Percentiles rank a stretch among this genome's conserved stretches.
Evolutionary conservation across 805 yeast species (phyloP).

Genomic region (Millerozyma acaciae): DNA sequence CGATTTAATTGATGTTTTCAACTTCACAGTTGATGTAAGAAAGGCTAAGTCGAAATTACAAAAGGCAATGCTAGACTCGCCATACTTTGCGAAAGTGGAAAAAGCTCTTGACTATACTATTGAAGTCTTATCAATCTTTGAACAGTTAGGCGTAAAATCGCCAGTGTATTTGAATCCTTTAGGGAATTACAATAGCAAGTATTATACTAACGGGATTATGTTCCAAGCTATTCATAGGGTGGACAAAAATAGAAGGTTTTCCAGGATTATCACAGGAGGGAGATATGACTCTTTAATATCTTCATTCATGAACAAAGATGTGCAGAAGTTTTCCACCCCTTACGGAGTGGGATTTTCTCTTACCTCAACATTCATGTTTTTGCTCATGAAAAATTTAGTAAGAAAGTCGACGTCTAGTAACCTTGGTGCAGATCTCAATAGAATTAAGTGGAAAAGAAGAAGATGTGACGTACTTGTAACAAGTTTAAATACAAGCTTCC

Average conservation of each 20-base stretch:
- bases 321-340: slow-evolving; percentile 21
- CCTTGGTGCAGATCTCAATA: slow-evolving; percentile 19
- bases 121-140: slow-evolving; percentile 52
- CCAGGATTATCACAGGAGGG: slow-evolving; percentile 83
- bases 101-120: slow-evolving; percentile 58
- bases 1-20: slow-evolving; percentile 71
- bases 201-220: slow-evolving; percentile 80
- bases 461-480: slow-evolving; percentile 83
- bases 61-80: slow-evolving; percentile 72
- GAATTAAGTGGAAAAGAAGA: slow-evolving; percentile 23
- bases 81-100: slow-evolving; percentile 56
- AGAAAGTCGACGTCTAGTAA: slow-evolving; percentile 8
- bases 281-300: slow-evolving; percentile 76
- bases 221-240: slow-evolving; percentile 79
- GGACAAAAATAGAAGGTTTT: slow-evolving; percentile 42
- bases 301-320: slow-evolving; percentile 52
- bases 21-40: slow-evolving; percentile 68
- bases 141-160: slow-evolving; percentile 55
- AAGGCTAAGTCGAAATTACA: slow-evolving; percentile 59
- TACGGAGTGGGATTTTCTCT: slow-evolving; percentile 83
- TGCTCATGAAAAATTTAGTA: slow-evolving; percentile 29
- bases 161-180: slow-evolving; percentile 71
- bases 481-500: slow-evolving; percentile 53
- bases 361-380: slow-evolving; percentile 45
- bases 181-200: slow-evolving; percentile 75